Evolutionary conservation across 2,329 filamentous ascomycete genomes (phyloP), one percentile per base, ranked within the genome.

Genomic region (Scleromitrula shiraiana): DNA sequence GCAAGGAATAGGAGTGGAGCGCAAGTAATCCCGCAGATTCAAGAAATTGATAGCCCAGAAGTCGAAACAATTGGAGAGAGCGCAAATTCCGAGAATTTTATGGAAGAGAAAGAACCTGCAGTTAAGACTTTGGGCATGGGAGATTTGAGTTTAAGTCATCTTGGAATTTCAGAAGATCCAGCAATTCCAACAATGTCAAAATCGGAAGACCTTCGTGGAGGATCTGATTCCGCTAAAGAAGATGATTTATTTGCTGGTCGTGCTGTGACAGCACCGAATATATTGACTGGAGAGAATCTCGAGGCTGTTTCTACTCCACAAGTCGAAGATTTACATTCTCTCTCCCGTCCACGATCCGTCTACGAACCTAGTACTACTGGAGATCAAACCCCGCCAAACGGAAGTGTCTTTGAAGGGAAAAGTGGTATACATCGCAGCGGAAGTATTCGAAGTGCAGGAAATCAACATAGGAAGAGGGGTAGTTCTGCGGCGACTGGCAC

Each of bases 91-190:
- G 62, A 59, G 22, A 58, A 60, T 27, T 49, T 46, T 19, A 50
- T 50, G 64, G 73, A 73, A 48, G 75, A 76, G 52, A 85, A 81
- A 59, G 82, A 88, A 56, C 79, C 82, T 10, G 89, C 93, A 1
- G 78, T 96, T 2, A 88, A 91, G 61, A 97, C 93, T 1, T 73
- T 98, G 41, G 93, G 93, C 10, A 81, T 80, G 59, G 93, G 93
- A 5, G 87, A 96, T 61, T 72, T 98, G 40, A 95, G 88, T 64
- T 75, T 97, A 49, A 89, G 87, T 59, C 88, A 95, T 61, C 73
- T 97, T 35, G 91, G 91, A 27, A 86, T 97, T 47, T 67, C 74
- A 9, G 83, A 87, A 41, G 66, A 70, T 41, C 65, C 76, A n/a
- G 65, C 73, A 41, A 82, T 76, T 26, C 76, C 80, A 3, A 73